A percentile compares a stretch with the other conserved stretches of the same genome.
phyloP scores from a whole-genome alignment of 2,329 filamentous ascomycete species.

The Dryadomyces sulphureus region DNA sequence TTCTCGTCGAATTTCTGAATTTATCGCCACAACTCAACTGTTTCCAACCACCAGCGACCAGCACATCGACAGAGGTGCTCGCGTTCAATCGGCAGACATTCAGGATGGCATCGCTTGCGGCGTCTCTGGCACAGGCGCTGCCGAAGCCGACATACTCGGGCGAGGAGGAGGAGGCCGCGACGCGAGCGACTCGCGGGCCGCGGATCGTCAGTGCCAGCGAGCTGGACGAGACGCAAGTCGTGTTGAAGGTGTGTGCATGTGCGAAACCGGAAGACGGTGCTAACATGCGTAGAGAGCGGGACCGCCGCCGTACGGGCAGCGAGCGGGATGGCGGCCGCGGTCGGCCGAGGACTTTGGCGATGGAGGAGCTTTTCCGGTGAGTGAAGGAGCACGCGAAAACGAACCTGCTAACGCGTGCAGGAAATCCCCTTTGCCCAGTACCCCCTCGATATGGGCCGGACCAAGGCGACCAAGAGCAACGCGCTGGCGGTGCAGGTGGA shows the following conservation, averaged over 20 bases:
- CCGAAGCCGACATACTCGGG: constrained; percentile 86
- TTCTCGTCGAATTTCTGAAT: neutral
- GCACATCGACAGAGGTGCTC: neutral
- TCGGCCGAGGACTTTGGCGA: constrained; percentile 85
- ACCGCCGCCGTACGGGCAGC: constrained; percentile 76
- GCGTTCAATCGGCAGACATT: neutral
- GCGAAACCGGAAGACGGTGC: neutral
- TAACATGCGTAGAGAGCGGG: constrained; percentile 46
- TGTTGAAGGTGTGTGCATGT: constrained; percentile 48
- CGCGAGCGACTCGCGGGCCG: constrained; percentile 61
- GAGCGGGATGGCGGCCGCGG: constrained; percentile 81
- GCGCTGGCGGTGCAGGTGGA: constrained; percentile 89
- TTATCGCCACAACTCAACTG: neutral
- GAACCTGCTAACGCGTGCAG: neutral
- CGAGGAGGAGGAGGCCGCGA: constrained; percentile 68
- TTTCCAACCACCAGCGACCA: neutral
- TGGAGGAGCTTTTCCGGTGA: constrained; percentile 85
- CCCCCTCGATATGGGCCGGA: constrained; percentile 86
- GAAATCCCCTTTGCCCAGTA: constrained; percentile 69
- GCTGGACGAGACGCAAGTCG: constrained; percentile 73
- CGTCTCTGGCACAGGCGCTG: constrained; percentile 63
- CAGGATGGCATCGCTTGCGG: constrained; percentile 49
- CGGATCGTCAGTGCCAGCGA: constrained; percentile 68
- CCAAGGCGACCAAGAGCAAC: constrained; percentile 57
- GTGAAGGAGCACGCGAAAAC: neutral